Percentiles rank a stretch among this genome's conserved stretches.
Evolutionary conservation across 192 early-diverging fungal species (phyloP).

Genomic region (Umbelopsis isabellina): DNA sequence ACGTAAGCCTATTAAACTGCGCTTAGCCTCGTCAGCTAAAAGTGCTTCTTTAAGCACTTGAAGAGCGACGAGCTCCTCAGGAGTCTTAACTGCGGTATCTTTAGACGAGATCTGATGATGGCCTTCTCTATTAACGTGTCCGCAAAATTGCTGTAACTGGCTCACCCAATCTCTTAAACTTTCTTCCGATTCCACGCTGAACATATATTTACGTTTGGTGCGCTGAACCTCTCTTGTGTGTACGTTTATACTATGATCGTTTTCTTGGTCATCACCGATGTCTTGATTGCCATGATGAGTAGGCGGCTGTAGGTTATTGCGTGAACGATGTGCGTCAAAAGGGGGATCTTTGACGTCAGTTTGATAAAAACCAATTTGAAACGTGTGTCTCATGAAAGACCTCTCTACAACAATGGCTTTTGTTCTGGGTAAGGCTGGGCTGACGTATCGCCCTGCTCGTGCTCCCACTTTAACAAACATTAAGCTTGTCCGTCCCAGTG

Average conservation of each 20-base stretch:
- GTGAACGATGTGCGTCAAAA: not conserved
- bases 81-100: not conserved
- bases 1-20: constrained; percentile 15
- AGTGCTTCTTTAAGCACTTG: constrained; percentile 53
- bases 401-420: constrained; percentile 63
- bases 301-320: not conserved
- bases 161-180: constrained; percentile 30
- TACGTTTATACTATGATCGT: not conserved
- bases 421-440: constrained; percentile 50
- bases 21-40: constrained; percentile 48
- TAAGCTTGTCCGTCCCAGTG: constrained; percentile 62
- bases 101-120: constrained; percentile 17
- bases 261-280: not conserved
- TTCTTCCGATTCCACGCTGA: constrained; percentile 42
- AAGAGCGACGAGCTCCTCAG: constrained; percentile 50
- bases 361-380: constrained; percentile 59
- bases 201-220: constrained; percentile 34
- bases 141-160: constrained; percentile 28
- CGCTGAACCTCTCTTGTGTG: not conserved
- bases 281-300: not conserved
- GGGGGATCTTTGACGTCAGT: constrained; percentile 10
- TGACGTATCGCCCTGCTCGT: constrained; percentile 50
- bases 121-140: constrained; percentile 23
- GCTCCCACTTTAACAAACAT: constrained; percentile 58
- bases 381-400: constrained; percentile 66